Base-by-base conservation (phyloP, 208 protist genomes). In the Giardia muris region DNA sequence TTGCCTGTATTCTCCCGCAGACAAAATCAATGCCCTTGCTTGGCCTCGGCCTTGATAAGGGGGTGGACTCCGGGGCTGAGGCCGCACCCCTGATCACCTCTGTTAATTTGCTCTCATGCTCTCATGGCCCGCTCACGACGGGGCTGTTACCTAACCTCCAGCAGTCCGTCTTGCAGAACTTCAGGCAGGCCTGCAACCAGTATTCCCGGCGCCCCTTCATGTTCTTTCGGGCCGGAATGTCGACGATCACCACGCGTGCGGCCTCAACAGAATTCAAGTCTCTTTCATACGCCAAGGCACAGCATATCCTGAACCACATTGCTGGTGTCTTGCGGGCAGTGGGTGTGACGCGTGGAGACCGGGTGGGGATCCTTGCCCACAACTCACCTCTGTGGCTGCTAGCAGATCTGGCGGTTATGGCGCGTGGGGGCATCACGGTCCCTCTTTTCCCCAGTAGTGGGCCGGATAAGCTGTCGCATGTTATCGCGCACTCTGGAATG, bases 341-440 rank as follows among this genome's bases (percentile, higher is more conserved):
- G 42, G 86, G 86, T 4, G 3, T 89, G n/a, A 89, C 3, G 86
- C n/a, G 42, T 4, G 89, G 92, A 88, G 87, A 90, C 43, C 46
- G 1, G 43, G 87, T 90, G 4, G 2, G 1, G 2, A 44, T 90
- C 43, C 43, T 47, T 2, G 87, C 87, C 2, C n/a, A 44, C 42
- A 90, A 90, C 87, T 90, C 87, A 48, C 87, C 87, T 1, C 43
- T 90, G 2, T 90, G 87, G 87, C 45, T 90, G n/a, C n/a, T 90
- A 44, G 1, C 87, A 4, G 87, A 90, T 90, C n/a, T 90, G 0
- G 87, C 87, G 0, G n/a, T 90, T 90, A 47, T 45, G 45, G n/a
- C 45, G 42, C 1, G 10, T 47, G 43, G 44, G n/a, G 87, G 2
- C 1, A 47, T 90, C 45, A 47, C 87, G 0, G 87, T 90, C 48